Evolutionary conservation across 495 filamentous ascomycete genomes (phyloP).

Genomic region (Cercophora newfieldiana): DNA sequence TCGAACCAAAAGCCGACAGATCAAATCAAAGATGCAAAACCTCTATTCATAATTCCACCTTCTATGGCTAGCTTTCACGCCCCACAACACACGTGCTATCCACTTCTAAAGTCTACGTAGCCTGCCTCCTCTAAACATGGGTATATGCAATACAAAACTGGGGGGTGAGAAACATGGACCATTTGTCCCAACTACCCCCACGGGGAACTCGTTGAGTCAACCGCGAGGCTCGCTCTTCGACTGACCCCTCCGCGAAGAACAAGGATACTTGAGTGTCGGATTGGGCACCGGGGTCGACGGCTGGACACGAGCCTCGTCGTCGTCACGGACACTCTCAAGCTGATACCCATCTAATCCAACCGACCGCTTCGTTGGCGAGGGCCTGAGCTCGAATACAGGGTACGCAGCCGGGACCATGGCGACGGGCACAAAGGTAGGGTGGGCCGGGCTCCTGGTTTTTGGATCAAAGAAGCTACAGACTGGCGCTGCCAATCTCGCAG

Average conservation of each 20-base stretch:
- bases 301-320: not conserved
- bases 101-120: not conserved
- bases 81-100: not conserved
- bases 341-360: slow-evolving; percentile 1
- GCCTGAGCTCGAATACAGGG: slow-evolving; percentile 15
- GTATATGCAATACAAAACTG: not conserved
- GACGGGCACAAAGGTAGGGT: slow-evolving; percentile 21
- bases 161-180: not conserved
- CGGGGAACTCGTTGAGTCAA: not conserved
- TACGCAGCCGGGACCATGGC: slow-evolving; percentile 24
- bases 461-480: slow-evolving; percentile 13
- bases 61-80: not conserved
- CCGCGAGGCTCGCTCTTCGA: slow-evolving; percentile 37
- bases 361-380: not conserved
- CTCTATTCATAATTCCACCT: not conserved
- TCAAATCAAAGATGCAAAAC: not conserved
- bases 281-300: not conserved
- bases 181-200: too few species aligned
- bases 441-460: slow-evolving; percentile 7
- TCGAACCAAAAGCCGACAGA: too few species aligned
- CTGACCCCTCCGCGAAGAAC: slow-evolving; percentile 34
- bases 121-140: not conserved
- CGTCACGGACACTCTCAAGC: not conserved
- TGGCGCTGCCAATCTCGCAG: slow-evolving; percentile 15
- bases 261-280: slow-evolving; percentile 25